Base-by-base conservation (phyloP, 129 eudicot genomes). In the Arctium lappa region DNA sequence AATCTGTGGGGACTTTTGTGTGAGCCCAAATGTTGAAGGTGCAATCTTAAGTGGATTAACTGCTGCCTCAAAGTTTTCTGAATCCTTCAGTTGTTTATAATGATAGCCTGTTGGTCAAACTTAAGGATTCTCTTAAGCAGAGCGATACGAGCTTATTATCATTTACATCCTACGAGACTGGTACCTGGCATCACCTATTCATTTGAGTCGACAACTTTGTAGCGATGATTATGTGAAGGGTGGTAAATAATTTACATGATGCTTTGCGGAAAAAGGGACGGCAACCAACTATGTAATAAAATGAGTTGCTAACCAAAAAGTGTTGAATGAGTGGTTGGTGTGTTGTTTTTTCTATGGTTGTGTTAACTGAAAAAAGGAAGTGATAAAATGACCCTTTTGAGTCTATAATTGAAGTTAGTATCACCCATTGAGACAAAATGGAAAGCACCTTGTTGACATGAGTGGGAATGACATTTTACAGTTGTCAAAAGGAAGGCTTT, bases 1-100 rank as follows among this genome's bases (percentile, higher is more conserved):
- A 15, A 91, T 96, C 0, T 96, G 99, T 75, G 99, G 99, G 44
- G 99, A 96, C 84, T 96, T 93, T 18, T 96, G 99, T 81, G 93
- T 90, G 15, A 76, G 93, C 87, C 98, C 99, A 53, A 89, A 85
- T 79, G 99, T 91, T 53, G 97, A 96, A 83, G 97, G 99, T 82
- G 99, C 99, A 6, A 93, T 96, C 34, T 46, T 79, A 32, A 96
- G 98, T 38, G 99, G 97, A 80, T 85, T 90, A 32, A 91, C 97
- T 76, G 98, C 98, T 7, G 97, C 99, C 33, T 85, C 98, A 0
- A 89, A 90, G 85, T 83, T 93, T 74, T 40, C 86, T 7, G 91
- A 93, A 69, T 31, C 83, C 0, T 86, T 76, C 9, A 88, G 92
- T 77, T 79, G 90, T 86, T 77, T 88, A 68, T 89, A 89, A 81